These are phyloP conservation scores for Geranium rotundifolium DNA, from an alignment of 345 rosid species.

Conservation along the genomic window DNA sequence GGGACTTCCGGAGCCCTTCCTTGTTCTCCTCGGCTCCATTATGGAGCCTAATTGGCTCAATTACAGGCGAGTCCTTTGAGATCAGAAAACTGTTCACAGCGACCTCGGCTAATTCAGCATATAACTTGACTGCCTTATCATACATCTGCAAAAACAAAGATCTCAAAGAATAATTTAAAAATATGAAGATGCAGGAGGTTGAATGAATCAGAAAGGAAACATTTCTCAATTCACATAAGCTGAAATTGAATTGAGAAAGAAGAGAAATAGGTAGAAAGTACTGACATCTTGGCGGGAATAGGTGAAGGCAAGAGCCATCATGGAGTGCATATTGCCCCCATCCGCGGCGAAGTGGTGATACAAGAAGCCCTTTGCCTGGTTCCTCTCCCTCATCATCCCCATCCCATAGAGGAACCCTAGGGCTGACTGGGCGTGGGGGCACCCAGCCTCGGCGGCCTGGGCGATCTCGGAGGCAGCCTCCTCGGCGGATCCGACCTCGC, in stretches of 20 bases:
- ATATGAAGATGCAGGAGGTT: too few relatives aligned
- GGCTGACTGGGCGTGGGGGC: conserved; percentile 66
- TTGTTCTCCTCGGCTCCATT: conserved; percentile 94
- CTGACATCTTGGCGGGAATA: conserved; percentile 86
- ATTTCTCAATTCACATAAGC: too few relatives aligned
- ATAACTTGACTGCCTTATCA: conserved; percentile 67
- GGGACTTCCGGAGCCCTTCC: conserved; percentile 73
- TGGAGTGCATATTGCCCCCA: conserved; percentile 82
- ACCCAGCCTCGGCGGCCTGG: conserved; percentile 41
- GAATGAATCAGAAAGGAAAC: too few relatives aligned
- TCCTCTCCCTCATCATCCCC: conserved; percentile 66
- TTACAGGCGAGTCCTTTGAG: conserved; percentile 80
- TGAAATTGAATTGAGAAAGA: not conserved
- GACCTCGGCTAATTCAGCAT: conserved; percentile 83
- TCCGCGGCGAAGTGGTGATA: conserved; percentile 66
- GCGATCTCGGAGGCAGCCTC: conserved; percentile 65
- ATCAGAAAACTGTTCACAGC: conserved; percentile 86
- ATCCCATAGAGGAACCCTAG: conserved; percentile 55
- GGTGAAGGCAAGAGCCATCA: conserved; percentile 84
- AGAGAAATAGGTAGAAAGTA: not conserved
- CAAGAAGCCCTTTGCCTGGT: conserved; percentile 60
- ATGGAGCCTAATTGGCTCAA: conserved; percentile 85
- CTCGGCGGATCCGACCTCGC: conserved; percentile 53
- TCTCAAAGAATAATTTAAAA: not conserved
- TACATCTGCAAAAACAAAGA: conserved; percentile 46